Evolutionary conservation across 2,329 filamentous ascomycete species (phyloP).

Genomic region (Chrysoporthe cubensis): DNA sequence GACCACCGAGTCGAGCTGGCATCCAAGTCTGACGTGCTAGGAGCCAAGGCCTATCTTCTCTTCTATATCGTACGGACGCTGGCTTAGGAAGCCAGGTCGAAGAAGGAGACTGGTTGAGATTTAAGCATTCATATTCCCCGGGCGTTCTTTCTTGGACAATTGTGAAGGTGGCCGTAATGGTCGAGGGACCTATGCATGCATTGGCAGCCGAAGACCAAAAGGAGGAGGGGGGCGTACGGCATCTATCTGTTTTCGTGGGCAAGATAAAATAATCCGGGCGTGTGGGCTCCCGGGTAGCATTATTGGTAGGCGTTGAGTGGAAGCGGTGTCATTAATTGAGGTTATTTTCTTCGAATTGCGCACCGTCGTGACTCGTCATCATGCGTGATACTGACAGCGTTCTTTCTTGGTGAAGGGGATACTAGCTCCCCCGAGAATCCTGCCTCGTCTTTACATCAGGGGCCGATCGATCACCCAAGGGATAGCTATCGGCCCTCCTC

Average conservation of each 20-base stretch:
- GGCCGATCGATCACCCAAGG: not conserved
- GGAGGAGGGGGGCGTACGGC: not conserved
- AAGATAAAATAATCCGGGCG: constrained; percentile 10
- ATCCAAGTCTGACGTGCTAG: constrained; percentile 81
- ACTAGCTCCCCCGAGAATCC: not conserved
- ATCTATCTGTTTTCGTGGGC: constrained; percentile 3
- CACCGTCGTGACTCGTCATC: not conserved
- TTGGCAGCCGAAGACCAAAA: not conserved
- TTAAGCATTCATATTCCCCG: constrained; percentile 13
- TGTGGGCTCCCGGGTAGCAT: constrained; percentile 13
- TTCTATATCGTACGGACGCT: constrained; percentile 79
- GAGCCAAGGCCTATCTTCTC: constrained; percentile 84
- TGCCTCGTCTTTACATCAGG: not conserved
- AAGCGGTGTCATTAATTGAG: constrained; percentile 4
- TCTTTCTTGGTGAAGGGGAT: not conserved
- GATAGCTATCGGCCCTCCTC: constrained; percentile 10
- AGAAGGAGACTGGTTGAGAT: constrained; percentile 13
- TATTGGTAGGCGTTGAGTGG: constrained; percentile 7
- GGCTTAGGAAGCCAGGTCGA: constrained; percentile 40
- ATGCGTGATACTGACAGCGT: not conserved
- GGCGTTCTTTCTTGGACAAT: constrained; percentile 14
- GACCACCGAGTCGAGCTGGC: constrained; percentile 90
- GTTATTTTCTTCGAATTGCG: not conserved
- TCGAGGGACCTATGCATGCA: not conserved
- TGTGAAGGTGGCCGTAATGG: not conserved